Evolutionary conservation across 2,329 filamentous ascomycete species (phyloP), one percentile per base, ranked within the genome.

Genomic region (Pseudonectria buxi): DNA sequence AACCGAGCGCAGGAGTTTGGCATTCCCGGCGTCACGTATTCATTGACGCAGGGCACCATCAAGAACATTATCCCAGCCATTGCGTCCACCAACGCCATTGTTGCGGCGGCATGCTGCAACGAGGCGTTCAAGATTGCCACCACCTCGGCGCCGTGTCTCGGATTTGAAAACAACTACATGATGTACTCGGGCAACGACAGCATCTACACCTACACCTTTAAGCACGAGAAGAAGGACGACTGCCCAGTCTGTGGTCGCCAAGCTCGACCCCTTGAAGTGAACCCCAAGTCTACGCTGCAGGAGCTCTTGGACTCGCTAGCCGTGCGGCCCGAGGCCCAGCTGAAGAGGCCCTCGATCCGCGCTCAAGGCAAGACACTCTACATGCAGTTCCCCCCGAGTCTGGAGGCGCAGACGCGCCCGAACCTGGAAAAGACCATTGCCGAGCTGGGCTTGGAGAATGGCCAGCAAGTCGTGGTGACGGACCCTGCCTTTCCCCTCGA

Each of bases 61-160:
- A 98, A 98, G 65, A 98, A 98, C 63, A 98, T 98, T 61, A 98
- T 98, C 43, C 92, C 92, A 0, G 94, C 92, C 18, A 98, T 98
- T 54, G 92, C 92, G 13, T 95, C 88, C 2, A 98, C 92, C 6
- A 98, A 98, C 58, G 90, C 92, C 38, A 92, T 98, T 51, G 85
- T 98, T 45, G 92, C 92, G 2, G 92, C 90, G 2, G 83, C 86
- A 34, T 96, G 90, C 63, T 96, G 92, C 63, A 96, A 95, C 47
- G 92, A 98, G 63, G 90, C 89, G 2, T 80, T 96, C 65, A 98
- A 98, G 65, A 86, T 98, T 44, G 85, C 83, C 28, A 94, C 86
- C 11, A 78, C 74, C 32, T 78, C 82, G 26, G 92, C 90, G 24
- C 87, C 90, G 0, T 82, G 80, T 45, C 71, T 98, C 12, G 85